Conservation (phyloP, 176 grass and related monocot genomes). For the Thinopyrum elongatum region DNA sequence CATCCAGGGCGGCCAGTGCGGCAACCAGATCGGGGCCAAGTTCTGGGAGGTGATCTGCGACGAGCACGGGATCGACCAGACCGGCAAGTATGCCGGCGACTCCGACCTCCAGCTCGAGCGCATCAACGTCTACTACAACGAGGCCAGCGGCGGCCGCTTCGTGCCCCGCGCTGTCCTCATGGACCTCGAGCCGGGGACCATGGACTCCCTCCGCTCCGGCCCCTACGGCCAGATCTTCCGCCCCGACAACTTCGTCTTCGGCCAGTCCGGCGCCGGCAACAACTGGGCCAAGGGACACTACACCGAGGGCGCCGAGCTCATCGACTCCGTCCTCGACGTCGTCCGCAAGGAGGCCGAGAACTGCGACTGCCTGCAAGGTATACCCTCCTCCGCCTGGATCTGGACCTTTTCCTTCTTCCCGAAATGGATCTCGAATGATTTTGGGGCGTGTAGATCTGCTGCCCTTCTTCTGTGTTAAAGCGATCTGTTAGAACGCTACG, state of each 20-base stretch:
- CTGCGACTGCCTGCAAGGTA: slow-evolving; percentile 93
- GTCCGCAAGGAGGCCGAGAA: slow-evolving; percentile 98
- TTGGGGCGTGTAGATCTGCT: neutral
- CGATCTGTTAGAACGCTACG: neutral
- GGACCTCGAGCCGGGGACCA: slow-evolving; percentile 94
- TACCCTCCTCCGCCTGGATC: neutral
- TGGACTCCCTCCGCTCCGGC: slow-evolving; percentile 76
- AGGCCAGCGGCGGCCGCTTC: slow-evolving; percentile 57
- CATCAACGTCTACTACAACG: slow-evolving; percentile 98
- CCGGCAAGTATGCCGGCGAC: slow-evolving; percentile 56
- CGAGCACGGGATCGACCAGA: slow-evolving; percentile 94
- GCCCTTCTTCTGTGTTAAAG: neutral
- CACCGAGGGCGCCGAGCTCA: slow-evolving; percentile 96
- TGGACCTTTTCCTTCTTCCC: neutral
- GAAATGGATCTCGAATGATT: neutral
- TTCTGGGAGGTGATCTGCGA: slow-evolving; percentile 94
- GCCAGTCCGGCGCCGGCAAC: slow-evolving; percentile 87
- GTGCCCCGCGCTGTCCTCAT: slow-evolving; percentile 93
- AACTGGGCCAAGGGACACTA: slow-evolving; percentile 98
- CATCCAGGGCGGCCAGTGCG: slow-evolving; percentile 94
- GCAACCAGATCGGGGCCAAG: slow-evolving; percentile 97
- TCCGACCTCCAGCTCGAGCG: slow-evolving; percentile 87
- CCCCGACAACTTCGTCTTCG: slow-evolving; percentile 93
- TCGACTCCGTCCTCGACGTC: slow-evolving; percentile 87
- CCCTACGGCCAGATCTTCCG: slow-evolving; percentile 86